Base-by-base conservation (phyloP, 1,139 yeast species). In the Pichia sp. region DNA sequence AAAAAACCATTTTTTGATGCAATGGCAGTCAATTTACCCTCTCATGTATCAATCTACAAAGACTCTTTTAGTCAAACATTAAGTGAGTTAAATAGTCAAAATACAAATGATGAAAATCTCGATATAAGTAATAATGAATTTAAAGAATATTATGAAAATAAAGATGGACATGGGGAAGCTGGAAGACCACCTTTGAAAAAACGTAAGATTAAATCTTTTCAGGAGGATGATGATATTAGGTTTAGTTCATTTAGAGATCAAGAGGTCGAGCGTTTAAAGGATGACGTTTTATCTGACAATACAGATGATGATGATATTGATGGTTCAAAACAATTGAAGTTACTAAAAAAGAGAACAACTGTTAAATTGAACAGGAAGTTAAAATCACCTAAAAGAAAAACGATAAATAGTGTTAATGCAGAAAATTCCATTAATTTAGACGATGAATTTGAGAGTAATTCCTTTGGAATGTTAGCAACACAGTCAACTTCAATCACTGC, bases 161-260 rank as follows among this genome's bases (percentile, higher is more conserved):
- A 22, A 5, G 29, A 37, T 32, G 20, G 22, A 32, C 11, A 18
- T 18, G 22, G 11, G 29, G 12, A 26, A n/a, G 26, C 35, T 25
- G 36, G 37, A 25, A 29, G 9, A 40, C 57, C 44, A 56, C 55
- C 37, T 43, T 54, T 15, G 64, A 65, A 15, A 62, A 62, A 38
- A 30, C 40, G 45, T 9, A 48, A 45, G n/a, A 32, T 36, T 32
- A 25, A 46, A 12, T 50, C 56, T 8, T 46, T 52, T 15, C 67
- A 64, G 9, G 71, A 69, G 9, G 70, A 67, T 13, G 68, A 65
- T 40, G 70, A 65, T 7, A 70, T 68, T 7, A 48, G 42, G 36
- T 48, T 45, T 15, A 42, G 51, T 36, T 50, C 53, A 3, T 50
- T 50, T 24, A 44, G 39, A 35, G 53, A 50, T 35, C 47, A 45